A percentile compares a stretch with the other conserved stretches of the same genome.
phyloP scores from a whole-genome alignment of 805 yeast genomes.

The Hanseniaspora vineae region DNA sequence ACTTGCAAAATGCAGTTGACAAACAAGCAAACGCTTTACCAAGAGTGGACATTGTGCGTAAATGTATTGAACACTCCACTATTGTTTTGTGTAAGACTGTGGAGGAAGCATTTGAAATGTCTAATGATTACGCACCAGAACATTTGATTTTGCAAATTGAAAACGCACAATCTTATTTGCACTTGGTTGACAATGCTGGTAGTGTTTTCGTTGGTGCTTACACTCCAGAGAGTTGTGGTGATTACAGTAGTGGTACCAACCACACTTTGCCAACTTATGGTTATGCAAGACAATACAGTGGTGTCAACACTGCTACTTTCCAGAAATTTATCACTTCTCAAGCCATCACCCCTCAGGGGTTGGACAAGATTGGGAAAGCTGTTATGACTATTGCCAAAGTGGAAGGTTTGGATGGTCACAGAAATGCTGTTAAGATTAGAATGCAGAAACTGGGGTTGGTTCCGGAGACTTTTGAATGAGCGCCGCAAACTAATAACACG shows the following conservation, averaged over 20 bases:
- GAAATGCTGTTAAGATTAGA: slow-evolving; percentile 92
- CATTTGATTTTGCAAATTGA: slow-evolving; percentile 87
- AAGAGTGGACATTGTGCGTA: slow-evolving; percentile 83
- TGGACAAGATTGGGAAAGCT: slow-evolving; percentile 83
- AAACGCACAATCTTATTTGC: slow-evolving; percentile 60
- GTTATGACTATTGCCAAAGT: slow-evolving; percentile 92
- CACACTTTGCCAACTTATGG: slow-evolving; percentile 98
- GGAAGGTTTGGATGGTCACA: slow-evolving; percentile 95
- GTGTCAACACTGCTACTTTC: slow-evolving; percentile 92
- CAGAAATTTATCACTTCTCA: slow-evolving; percentile 93
- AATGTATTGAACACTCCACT: slow-evolving; percentile 85
- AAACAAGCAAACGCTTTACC: slow-evolving; percentile 76
- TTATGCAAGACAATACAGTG: slow-evolving; percentile 93
- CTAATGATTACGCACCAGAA: slow-evolving; percentile 93
- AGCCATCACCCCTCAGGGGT: slow-evolving; percentile 75
- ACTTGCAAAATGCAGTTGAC: slow-evolving; percentile 72
- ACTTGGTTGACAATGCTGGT: slow-evolving; percentile 81
- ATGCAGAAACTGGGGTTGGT: slow-evolving; percentile 66
- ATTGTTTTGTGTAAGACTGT: slow-evolving; percentile 55
- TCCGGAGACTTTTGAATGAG: slow-evolving; percentile 21
- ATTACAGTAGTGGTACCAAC: slow-evolving; percentile 95
- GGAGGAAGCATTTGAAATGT: slow-evolving; percentile 74
- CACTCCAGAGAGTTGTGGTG: slow-evolving; percentile 98
- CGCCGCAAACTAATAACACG: no score
- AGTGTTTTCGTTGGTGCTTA: slow-evolving; percentile 92